phyloP scores from a whole-genome alignment of 805 yeast genomes.

The Candida michaelii region DNA sequence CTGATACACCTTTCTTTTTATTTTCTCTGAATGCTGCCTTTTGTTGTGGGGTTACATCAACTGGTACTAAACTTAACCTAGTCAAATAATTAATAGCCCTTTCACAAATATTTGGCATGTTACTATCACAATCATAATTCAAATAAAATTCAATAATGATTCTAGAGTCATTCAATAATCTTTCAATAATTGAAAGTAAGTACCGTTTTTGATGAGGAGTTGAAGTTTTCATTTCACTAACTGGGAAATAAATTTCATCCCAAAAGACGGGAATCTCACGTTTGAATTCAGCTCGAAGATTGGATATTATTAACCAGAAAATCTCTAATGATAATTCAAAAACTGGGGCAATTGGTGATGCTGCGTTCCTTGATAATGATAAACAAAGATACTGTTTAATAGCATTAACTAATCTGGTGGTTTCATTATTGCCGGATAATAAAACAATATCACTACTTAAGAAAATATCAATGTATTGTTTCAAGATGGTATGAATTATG shows the following conservation, averaged over 20 bases:
- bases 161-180: conserved; percentile 85
- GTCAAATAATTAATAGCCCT: conserved; percentile 75
- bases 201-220: conserved; percentile 92
- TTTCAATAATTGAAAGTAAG: conserved; percentile 73
- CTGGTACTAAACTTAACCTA: conserved; percentile 65
- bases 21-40: conserved; percentile 46
- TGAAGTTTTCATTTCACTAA: conserved; percentile 87
- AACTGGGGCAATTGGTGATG: conserved; percentile 86
- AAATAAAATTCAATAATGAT: conserved; percentile 88
- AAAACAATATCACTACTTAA: conserved; percentile 57
- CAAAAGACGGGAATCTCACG: conserved; percentile 91
- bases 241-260: conserved; percentile 91
- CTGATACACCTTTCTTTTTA: conserved; percentile 56
- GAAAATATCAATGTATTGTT: conserved; percentile 82
- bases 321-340: conserved; percentile 90
- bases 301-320: conserved; percentile 83
- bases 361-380: conserved; percentile 85
- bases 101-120: conserved; percentile 84
- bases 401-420: conserved; percentile 70
- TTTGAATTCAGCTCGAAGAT: conserved; percentile 84
- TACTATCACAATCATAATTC: conserved; percentile 90
- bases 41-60: conserved; percentile 71
- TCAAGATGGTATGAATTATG: conserved; percentile 79
- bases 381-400: conserved; percentile 81
- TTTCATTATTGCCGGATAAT: conserved; percentile 47